Evolutionary conservation across 225 moss, liverwort and hornwort species (phyloP), one percentile per base, ranked within the genome.

Genomic region (Asterella californica): DNA sequence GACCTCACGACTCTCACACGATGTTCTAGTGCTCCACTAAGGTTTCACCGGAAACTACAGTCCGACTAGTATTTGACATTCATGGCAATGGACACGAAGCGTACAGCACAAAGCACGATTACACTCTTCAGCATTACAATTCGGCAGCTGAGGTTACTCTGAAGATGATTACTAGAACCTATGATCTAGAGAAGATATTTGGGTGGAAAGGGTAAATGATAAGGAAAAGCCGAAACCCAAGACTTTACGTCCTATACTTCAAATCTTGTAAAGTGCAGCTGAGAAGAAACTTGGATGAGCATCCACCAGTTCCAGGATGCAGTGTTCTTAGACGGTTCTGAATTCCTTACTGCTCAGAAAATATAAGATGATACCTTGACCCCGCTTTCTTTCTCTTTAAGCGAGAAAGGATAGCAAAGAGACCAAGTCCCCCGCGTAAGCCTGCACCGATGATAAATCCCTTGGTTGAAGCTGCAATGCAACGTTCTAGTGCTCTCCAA

Each of bases 371-470:
- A 77, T 83, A 91, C 93, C 94, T 90, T 75, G 72, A 84, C 91
- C 91, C 90, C 77, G 76, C 82, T 37, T 90, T 86, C 85, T 82
- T 87, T 80, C 82, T 88, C 67, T 72, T 90, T 80, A 96, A 79
- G 74, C 93, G 89, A 65, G 75, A 80, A 68, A 96, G 90, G 70
- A 96, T 84, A 81, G 87, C 79, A 81, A 93, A 89, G 12, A 96
- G 84, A 46, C 90, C 82, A 75, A 96, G 85, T 52, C 94, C 94
- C 38, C 96, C 96, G 78, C 94, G 94, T 65, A 96, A 88, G 54
- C 96, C 94, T 79, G 89, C 86, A 77, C 96, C 96, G 74, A 96
- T 94, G 38, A 93, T 83, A 72, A 96, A 94, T 49, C 96, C 96
- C 80, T 93, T 96, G 5, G 90, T 82, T 24, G 87, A 86, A 79